These are phyloP conservation scores for Komagataella phaffii DNA, from an alignment of 805 yeast species.

Conservation along the genomic window DNA sequence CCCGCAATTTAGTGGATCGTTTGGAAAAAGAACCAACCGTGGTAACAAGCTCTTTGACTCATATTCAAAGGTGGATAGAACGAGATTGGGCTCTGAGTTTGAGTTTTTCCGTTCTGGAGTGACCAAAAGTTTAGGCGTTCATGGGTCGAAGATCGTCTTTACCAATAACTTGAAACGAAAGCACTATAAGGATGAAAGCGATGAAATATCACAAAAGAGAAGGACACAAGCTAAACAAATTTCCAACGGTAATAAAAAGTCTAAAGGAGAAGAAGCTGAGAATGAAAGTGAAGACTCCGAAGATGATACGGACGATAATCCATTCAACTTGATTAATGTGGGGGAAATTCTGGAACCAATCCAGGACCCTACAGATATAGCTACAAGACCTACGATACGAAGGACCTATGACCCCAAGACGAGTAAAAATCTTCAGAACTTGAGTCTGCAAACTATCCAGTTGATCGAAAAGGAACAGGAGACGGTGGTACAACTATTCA, in stretches of 20 bases:
- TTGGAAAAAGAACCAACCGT: neutral
- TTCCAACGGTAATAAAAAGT: neutral
- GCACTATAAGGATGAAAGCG: neutral
- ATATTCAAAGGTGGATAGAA: neutral
- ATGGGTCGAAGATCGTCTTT: neutral
- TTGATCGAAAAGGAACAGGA: slow-evolving; percentile 73
- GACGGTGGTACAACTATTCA: slow-evolving; percentile 56
- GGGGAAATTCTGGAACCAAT: slow-evolving; percentile 63
- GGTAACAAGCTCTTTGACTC: neutral
- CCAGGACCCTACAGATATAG: slow-evolving; percentile 66
- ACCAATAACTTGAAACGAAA: neutral
- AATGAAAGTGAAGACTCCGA: neutral
- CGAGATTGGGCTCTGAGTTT: neutral
- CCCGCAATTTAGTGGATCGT: neutral
- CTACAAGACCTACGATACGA: slow-evolving; percentile 54
- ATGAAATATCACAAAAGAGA: neutral
- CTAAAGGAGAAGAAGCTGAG: neutral
- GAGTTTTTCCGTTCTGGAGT: neutral
- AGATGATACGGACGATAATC: neutral
- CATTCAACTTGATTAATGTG: slow-evolving; percentile 8
- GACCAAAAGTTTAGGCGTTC: neutral
- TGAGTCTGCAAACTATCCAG: slow-evolving; percentile 65
- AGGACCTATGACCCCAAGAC: slow-evolving; percentile 41
- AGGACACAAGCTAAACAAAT: neutral
- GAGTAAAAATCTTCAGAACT: slow-evolving; percentile 34